Evolutionary conservation across 2,329 filamentous ascomycete genomes (phyloP), one percentile per base, ranked within the genome.

Genomic region (Nannizziopsis arthrosporioides): DNA sequence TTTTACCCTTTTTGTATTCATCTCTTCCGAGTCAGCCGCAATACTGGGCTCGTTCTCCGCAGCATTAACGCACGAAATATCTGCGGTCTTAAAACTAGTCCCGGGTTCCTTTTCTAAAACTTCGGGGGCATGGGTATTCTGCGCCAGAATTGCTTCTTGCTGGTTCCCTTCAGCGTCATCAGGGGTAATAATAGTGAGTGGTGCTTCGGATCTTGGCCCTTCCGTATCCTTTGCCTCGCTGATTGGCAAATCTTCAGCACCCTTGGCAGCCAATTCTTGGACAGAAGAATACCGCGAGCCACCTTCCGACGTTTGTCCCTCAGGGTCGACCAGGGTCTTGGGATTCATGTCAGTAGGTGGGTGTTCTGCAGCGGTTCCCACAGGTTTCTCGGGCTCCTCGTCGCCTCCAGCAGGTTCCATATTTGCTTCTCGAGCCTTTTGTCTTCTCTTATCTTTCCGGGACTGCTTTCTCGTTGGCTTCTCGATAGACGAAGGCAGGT

Each of bases 381-480:
- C 2, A 42, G 19, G 22, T 8, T 48, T 34, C 46, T n/a, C 15
- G 17, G 18, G 6, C 38, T 38, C 44, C 40, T 19, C n/a, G 11
- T 47, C 39, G 9, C 5, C 11, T 12, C 22, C 12, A 5, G 38
- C 14, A 3, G 27, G 37, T 17, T 35, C 37, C 15, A 47, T 30
- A 14, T 1, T 12, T 9, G 22, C 32, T 9, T 18, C 15, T 4
- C 18, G 22, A 11, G 32, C 34, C 27, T 44, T 44, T 32, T 50
- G 44, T 34, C 48, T 53, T 31, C 42, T 50, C 37, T 57, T 56
- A 31, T 52, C 53, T 31, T 56, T 56, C 39, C 44, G 51, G 22
- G 47, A 55, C 42, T 56, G 53, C 22, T 57, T 57, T 37, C 53
- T 57, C 11, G 55, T 52, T 4, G 37, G 51, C 39, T 44, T 49